Percentiles rank a stretch among this genome's conserved stretches.
phyloP scores from a whole-genome alignment of 352 stramenopile genomes.

The Pythium phragmitis region DNA sequence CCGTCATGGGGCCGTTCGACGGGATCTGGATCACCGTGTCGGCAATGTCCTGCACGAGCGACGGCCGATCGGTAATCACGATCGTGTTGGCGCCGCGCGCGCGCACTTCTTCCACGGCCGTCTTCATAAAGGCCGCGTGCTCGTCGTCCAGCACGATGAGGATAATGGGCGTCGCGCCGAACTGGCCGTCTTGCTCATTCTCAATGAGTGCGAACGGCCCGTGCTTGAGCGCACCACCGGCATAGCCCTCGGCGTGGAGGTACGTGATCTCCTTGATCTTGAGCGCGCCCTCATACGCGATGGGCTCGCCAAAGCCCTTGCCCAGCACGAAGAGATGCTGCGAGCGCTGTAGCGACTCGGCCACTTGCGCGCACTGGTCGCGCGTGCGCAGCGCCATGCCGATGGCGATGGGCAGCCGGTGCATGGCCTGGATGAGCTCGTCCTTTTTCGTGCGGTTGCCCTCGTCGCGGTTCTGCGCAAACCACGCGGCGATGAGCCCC shows the following conservation, averaged over 20 bases:
- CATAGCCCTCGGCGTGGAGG: conserved; percentile 97
- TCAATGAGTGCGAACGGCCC: conserved; percentile 99
- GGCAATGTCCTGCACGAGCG: conserved; percentile 90
- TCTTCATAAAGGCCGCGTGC: conserved; percentile 95
- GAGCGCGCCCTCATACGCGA: conserved; percentile 96
- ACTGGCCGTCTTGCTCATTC: conserved; percentile 89
- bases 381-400: conserved; percentile 95
- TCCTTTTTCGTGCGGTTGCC: conserved; percentile 84
- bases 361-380: conserved; percentile 90
- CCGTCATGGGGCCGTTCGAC: conserved; percentile 95
- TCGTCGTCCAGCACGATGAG: conserved; percentile 97
- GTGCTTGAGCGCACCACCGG: conserved; percentile 97
- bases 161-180: conserved; percentile 96
- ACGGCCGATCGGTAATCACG: conserved; percentile 97
- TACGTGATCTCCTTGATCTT: conserved; percentile 99
- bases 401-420: conserved; percentile 97
- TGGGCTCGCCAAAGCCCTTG: conserved; percentile 92
- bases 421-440: conserved; percentile 94
- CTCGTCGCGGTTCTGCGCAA: conserved; percentile 88
- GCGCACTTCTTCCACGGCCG: conserved; percentile 94
- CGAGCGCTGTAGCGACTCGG: conserved; percentile 84
- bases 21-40: conserved; percentile 96
- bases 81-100: conserved; percentile 96
- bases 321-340: conserved; percentile 96
- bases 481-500: conserved; percentile 88